phyloP scores from a whole-genome alignment of 441 rosid genomes.

The Euphorbia schlechtendalii region DNA sequence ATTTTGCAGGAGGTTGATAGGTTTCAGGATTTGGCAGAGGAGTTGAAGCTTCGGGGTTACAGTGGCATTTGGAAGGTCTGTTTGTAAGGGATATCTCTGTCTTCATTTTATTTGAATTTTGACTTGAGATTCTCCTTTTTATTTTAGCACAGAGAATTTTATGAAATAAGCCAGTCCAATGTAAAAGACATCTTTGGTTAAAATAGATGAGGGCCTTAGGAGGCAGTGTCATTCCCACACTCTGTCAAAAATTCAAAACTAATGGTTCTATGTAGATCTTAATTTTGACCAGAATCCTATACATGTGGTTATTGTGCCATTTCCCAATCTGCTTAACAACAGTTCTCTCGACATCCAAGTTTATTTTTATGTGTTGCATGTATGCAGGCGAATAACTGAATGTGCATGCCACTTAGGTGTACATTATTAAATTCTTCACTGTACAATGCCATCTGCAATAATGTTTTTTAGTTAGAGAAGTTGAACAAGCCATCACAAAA shows the following conservation, averaged over 20 bases:
- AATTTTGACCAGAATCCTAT: not conserved
- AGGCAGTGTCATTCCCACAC: not conserved
- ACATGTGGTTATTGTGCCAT: not conserved
- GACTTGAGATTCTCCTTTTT: no score
- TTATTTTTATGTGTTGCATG: not conserved
- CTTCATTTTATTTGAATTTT: not conserved
- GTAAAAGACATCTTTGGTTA: not conserved
- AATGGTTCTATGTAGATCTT: no score
- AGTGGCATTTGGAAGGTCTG: slow-evolving; percentile 82
- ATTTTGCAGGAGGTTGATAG: slow-evolving; percentile 76
- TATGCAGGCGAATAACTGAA: not conserved
- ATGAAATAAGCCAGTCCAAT: not conserved
- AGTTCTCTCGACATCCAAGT: not conserved
- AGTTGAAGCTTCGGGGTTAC: slow-evolving; percentile 60
- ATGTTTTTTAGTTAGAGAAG: not conserved
- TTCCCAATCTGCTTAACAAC: not conserved
- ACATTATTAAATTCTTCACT: not conserved
- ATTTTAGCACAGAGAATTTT: not conserved
- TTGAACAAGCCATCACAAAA: not conserved
- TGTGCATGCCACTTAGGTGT: not conserved
- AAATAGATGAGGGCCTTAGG: not conserved
- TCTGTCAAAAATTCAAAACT: not conserved
- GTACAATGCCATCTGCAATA: not conserved
- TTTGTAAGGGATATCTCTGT: slow-evolving; percentile 3
- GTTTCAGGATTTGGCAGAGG: slow-evolving; percentile 70